Evolutionary conservation across 1,139 yeast species (phyloP), one percentile per base, ranked within the genome.

Genomic region (Kluyveromyces sp.): DNA sequence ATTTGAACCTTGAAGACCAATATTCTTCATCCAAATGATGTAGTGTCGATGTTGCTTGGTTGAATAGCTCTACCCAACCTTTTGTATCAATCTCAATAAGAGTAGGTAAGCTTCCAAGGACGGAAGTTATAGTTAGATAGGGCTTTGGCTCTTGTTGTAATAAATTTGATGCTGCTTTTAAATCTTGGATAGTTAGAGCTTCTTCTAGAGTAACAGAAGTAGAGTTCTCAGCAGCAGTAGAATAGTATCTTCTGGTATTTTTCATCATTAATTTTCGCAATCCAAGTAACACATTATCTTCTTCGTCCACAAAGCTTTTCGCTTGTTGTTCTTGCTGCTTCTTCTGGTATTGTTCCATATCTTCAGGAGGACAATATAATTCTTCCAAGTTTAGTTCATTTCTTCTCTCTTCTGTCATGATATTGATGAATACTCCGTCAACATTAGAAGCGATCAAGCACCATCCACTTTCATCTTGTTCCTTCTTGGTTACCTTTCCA

Each of bases 341-440:
- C 36, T 42, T 37, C 41, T 47, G 45, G 53, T 68, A 70, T 48
- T 66, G 53, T 6, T 52, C 57, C 38, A 63, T 57, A 27, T 76
- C 80, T 33, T 67, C 71, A 25, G 72, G 74, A 34, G 68, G 66
- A 44, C 79, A 74, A 79, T 87, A 87, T 42, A 88, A 61, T 34
- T 73, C 71, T 61, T 89, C 96, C 57, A 90, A 71, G 53, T 83
- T 78, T 50, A 90, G 67, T 50, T 78, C 82, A 26, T 64, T 61
- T 49, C 97, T 71, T 64, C 94, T 77, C 35, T 78, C 80, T 7
- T 73, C 70, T 0, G 96, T 86, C 57, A 90, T 66, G 40, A 90
- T 67, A 63, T 90, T 95, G 36, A 89, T 73, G 48, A 73, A 75
- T 3, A 87, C 72, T 28, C 79, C 78, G 52, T 81, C 84, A 2